Evolutionary conservation across 2,329 filamentous ascomycete species (phyloP).

Genomic region (Nemania abortiva): DNA sequence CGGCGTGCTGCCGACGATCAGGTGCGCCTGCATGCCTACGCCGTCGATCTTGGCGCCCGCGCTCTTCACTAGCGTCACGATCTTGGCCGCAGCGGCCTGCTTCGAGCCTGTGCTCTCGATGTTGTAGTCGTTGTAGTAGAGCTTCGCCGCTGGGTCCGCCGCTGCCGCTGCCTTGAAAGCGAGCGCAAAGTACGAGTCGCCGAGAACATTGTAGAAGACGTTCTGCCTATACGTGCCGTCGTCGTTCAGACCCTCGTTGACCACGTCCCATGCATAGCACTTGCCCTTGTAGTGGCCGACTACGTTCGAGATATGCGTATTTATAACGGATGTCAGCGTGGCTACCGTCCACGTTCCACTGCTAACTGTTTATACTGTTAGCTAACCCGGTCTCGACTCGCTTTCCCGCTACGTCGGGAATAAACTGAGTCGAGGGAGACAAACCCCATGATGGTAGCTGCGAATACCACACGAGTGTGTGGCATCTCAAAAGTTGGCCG

Average conservation of each 20-base stretch:
- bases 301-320: conserved; percentile 71
- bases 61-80: conserved; percentile 60
- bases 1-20: conserved; percentile 67
- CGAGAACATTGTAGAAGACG: conserved; percentile 68
- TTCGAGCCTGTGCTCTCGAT: conserved; percentile 66
- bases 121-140: conserved; percentile 71
- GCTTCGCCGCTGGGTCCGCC: conserved; percentile 66
- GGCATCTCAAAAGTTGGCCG: conserved; percentile 69
- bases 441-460: conserved; percentile 38
- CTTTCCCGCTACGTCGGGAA: neutral
- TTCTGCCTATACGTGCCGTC: conserved; percentile 64
- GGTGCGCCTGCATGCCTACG: conserved; percentile 72
- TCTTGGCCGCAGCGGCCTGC: conserved; percentile 57
- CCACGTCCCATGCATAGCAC: conserved; percentile 74
- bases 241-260: conserved; percentile 73
- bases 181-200: conserved; percentile 67
- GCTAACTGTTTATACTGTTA: conserved; percentile 45
- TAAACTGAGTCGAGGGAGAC: neutral
- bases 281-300: conserved; percentile 69
- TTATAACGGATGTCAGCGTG: conserved; percentile 67
- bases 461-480: conserved; percentile 58
- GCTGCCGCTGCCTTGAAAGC: conserved; percentile 68
- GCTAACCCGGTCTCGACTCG: conserved; percentile 7
- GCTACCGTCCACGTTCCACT: conserved; percentile 66
- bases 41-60: conserved; percentile 71